phyloP scores from a whole-genome alignment of 352 stramenopile genomes.

The Pythium rishiriense region DNA sequence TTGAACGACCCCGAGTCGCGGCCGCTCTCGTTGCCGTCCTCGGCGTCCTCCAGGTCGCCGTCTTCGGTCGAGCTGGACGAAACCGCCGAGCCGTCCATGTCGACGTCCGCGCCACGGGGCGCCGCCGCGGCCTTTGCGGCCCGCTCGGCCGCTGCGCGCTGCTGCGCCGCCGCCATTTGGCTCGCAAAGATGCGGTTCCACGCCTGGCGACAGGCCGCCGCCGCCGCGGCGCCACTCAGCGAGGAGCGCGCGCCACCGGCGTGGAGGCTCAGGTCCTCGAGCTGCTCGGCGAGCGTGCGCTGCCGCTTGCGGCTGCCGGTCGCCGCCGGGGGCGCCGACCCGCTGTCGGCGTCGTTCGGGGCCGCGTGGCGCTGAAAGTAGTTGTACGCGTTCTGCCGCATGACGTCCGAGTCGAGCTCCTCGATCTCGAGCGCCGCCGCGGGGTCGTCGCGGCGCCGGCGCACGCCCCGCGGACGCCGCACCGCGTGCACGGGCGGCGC shows the following conservation, averaged over 20 bases:
- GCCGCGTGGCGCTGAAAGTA: conserved; percentile 53
- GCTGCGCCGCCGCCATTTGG: conserved; percentile 24
- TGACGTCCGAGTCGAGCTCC: conserved; percentile 65
- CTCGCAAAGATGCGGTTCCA: conserved; percentile 23
- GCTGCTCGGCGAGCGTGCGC: conserved; percentile 60
- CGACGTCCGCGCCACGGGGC: neutral
- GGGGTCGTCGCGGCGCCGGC: conserved; percentile 46
- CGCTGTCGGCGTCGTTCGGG: conserved; percentile 18
- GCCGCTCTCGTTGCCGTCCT: conserved; percentile 16
- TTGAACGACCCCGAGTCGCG: conserved; percentile 30
- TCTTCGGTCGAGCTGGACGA: conserved; percentile 15
- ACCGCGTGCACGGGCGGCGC: conserved; percentile 3
- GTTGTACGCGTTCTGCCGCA: conserved; percentile 72
- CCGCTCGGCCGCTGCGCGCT: conserved; percentile 5
- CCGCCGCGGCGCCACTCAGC: conserved; percentile 9
- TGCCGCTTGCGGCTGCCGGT: conserved; percentile 44
- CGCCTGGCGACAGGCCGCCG: conserved; percentile 19
- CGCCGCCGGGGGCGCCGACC: conserved; percentile 1
- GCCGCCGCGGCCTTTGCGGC: conserved; percentile 1
- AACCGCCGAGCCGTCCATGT: conserved; percentile 14
- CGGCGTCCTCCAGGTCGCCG: conserved; percentile 22
- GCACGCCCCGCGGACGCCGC: conserved; percentile 36
- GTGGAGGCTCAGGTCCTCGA: conserved; percentile 53
- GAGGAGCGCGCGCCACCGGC: neutral
- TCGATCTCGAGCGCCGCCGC: conserved; percentile 49